Conservation (phyloP, 768 basidiomycete species). For the Panaeolus papilionaceus region DNA sequence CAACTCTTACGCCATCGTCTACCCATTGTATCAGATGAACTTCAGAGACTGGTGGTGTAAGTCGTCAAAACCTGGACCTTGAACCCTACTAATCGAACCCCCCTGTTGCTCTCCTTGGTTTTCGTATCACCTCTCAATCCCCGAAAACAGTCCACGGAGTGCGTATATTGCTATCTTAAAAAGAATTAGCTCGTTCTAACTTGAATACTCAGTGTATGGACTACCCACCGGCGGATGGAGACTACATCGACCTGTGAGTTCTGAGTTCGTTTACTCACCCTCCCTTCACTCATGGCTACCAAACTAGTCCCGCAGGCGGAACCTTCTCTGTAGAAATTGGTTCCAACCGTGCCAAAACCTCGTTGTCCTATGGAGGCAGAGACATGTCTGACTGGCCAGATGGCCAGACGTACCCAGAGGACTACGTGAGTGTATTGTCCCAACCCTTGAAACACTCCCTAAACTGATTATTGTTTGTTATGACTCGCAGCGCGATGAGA, state of each 20-base stretch:
- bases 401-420: constrained; percentile 48
- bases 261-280: background rate
- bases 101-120: background rate
- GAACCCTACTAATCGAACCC: background rate
- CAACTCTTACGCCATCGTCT: constrained; percentile 46
- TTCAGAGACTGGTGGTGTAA: constrained; percentile 54
- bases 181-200: background rate
- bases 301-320: constrained; percentile 51
- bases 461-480: constrained; percentile 38
- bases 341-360: constrained; percentile 54
- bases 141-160: constrained; percentile 27
- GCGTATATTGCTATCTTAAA: constrained; percentile 19
- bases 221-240: constrained; percentile 48
- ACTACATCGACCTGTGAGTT: constrained; percentile 50
- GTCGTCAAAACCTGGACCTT: constrained; percentile 20
- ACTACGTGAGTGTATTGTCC: constrained; percentile 42
- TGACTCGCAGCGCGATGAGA: background rate
- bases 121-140: background rate
- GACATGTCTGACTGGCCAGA: constrained; percentile 52
- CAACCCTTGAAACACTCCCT: constrained; percentile 14
- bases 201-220: constrained; percentile 41
- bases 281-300: background rate
- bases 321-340: constrained; percentile 56
- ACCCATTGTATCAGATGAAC: constrained; percentile 48
- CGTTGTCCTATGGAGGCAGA: constrained; percentile 47